A percentile compares a stretch with the other conserved stretches of the same genome.
Conservation (phyloP, 2,329 filamentous ascomycete genomes). For the Whalleya microplaca region DNA sequence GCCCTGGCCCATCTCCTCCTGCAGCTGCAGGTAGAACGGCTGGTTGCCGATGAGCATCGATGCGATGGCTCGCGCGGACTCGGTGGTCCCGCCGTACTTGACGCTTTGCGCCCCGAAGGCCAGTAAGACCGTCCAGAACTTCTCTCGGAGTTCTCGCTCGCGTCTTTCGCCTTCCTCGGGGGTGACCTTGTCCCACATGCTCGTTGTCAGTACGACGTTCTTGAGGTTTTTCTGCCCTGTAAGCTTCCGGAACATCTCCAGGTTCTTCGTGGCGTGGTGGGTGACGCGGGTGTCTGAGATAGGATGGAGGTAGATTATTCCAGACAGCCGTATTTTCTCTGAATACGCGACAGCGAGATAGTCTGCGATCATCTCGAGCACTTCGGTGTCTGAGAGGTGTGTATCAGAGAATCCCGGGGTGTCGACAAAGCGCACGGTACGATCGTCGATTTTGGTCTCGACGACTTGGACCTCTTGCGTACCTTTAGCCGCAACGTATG, state of each 20-base stretch:
- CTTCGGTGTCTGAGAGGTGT: slow-evolving; percentile 45
- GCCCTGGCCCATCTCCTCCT: slow-evolving; percentile 66
- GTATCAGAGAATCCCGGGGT: slow-evolving; percentile 55
- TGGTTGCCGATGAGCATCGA: slow-evolving; percentile 56
- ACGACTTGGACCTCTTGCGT: slow-evolving; percentile 37
- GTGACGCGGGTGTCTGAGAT: slow-evolving; percentile 48
- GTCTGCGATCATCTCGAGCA: slow-evolving; percentile 46
- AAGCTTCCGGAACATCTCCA: slow-evolving; percentile 49
- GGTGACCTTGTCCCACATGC: slow-evolving; percentile 46
- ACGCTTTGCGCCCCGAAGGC: slow-evolving; percentile 35
- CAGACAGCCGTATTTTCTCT: slow-evolving; percentile 40
- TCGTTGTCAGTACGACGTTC: slow-evolving; percentile 47
- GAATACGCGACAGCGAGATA: slow-evolving; percentile 41
- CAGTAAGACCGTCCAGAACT: slow-evolving; percentile 44
- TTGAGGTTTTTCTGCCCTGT: slow-evolving; percentile 45
- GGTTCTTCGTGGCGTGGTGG: slow-evolving; percentile 43
- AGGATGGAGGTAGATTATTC: slow-evolving; percentile 51
- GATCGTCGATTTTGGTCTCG: slow-evolving; percentile 33
- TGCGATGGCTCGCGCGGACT: slow-evolving; percentile 28
- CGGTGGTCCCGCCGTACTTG: slow-evolving; percentile 29
- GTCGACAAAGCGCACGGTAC: slow-evolving; percentile 43
- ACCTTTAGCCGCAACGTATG: slow-evolving; percentile 22
- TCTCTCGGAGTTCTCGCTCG: slow-evolving; percentile 38
- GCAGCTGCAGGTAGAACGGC: slow-evolving; percentile 68
- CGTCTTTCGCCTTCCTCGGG: slow-evolving; percentile 27